These are phyloP conservation scores for Cladosporium sp. DNA, from an alignment of 2,329 filamentous ascomycete species.

Conservation along the genomic window DNA sequence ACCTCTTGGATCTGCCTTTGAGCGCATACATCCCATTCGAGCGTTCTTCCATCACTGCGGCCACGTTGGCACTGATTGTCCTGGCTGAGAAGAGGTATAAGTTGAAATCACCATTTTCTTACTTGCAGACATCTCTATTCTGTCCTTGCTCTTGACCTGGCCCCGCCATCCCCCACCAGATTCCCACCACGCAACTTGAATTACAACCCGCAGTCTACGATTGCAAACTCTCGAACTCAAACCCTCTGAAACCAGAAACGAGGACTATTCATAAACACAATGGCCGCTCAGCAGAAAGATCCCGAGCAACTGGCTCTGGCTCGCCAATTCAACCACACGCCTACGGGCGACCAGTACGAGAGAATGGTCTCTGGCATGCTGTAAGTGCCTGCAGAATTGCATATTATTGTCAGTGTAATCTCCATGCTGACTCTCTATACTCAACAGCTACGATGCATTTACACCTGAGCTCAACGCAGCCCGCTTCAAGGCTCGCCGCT, in stretches of 20 bases:
- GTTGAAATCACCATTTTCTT: background rate
- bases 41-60: background rate
- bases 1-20: background rate
- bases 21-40: slow-evolving; percentile 11
- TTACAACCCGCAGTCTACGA: background rate
- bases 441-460: slow-evolving; percentile 45
- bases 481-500: slow-evolving; percentile 56
- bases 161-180: background rate
- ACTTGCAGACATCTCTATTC: background rate
- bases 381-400: background rate
- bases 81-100: background rate
- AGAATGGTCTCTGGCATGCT: slow-evolving; percentile 66
- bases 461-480: slow-evolving; percentile 51
- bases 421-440: background rate
- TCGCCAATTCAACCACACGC: slow-evolving; percentile 52
- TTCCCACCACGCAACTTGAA: background rate
- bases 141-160: background rate
- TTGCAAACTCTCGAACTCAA: background rate
- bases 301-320: slow-evolving; percentile 47
- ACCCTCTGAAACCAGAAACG: background rate
- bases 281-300: slow-evolving; percentile 44
- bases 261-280: background rate
- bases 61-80: background rate
- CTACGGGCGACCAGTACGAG: slow-evolving; percentile 62
- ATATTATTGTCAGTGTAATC: slow-evolving; percentile 30